These are phyloP conservation scores for Penicillium angulare DNA, from an alignment of 495 filamentous ascomycete genomes.

Conservation along the genomic window DNA sequence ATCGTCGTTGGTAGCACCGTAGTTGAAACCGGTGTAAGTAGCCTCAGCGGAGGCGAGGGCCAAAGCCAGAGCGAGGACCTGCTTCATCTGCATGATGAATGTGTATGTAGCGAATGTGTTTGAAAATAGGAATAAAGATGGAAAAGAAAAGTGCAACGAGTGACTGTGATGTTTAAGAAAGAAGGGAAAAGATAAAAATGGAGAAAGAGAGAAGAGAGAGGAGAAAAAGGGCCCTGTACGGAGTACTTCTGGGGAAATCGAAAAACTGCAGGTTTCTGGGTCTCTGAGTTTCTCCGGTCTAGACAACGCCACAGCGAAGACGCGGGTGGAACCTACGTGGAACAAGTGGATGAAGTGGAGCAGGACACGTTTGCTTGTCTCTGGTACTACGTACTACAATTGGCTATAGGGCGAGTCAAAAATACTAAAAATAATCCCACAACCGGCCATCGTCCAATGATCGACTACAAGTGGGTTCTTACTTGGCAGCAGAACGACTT, in stretches of 20 bases:
- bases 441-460: slow-evolving; percentile 2
- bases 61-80: slow-evolving; percentile 45
- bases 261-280: slow-evolving; percentile 1
- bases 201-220: slow-evolving; percentile 5
- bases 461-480: not conserved
- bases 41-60: slow-evolving; percentile 44
- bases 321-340: not conserved
- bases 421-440: not conserved
- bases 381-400: not conserved
- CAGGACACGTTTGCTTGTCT: slow-evolving; percentile 24
- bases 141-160: slow-evolving; percentile 13
- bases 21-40: slow-evolving; percentile 77
- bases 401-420: not conserved
- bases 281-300: slow-evolving; percentile 7
- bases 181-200: slow-evolving; percentile 6
- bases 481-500: not conserved
- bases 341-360: slow-evolving; percentile 16
- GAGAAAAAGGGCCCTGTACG: not conserved
- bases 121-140: not conserved
- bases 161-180: slow-evolving; percentile 3
- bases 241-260: slow-evolving; percentile 5
- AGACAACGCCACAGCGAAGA: slow-evolving; percentile 16
- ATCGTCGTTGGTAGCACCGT: slow-evolving; percentile 63
- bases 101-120: not conserved
- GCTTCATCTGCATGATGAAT: slow-evolving; percentile 35